Evolutionary conservation across 345 rosid genomes (phyloP).

Genomic region (Arabidopsis arenosa): DNA sequence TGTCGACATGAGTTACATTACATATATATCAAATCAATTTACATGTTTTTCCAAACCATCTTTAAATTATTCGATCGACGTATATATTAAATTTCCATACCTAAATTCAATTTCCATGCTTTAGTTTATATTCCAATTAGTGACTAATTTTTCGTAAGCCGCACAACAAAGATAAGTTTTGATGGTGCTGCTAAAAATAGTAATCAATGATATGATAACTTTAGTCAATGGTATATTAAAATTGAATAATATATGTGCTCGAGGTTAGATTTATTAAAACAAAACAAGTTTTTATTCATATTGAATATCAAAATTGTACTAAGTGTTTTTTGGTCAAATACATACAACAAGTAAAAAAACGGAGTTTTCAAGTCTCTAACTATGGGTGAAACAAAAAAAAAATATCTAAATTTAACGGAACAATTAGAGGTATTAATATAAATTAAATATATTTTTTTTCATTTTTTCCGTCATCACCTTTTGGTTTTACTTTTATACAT

Average conservation of each 20-base stretch:
- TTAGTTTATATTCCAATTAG: slow-evolving; percentile 8
- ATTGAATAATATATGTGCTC: background rate
- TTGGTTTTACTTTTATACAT: background rate
- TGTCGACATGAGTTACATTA: slow-evolving; percentile 32
- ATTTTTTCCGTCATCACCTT: background rate
- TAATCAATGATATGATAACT: background rate
- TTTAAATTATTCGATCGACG: slow-evolving; percentile 10
- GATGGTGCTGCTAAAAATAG: background rate
- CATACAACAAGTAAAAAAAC: background rate
- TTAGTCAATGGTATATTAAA: background rate
- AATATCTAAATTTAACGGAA: background rate
- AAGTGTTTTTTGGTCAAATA: background rate
- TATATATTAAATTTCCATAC: background rate
- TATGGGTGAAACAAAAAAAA: background rate
- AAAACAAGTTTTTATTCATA: no score
- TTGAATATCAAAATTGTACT: no score
- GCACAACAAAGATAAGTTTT: background rate
- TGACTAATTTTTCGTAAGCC: background rate
- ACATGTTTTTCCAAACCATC: background rate
- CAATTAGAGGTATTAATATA: no score
- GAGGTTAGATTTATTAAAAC: background rate
- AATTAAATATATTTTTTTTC: no score
- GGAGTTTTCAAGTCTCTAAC: background rate
- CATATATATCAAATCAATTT: slow-evolving; percentile 1
- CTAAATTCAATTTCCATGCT: slow-evolving; percentile 1